phyloP scores from a whole-genome alignment of 2,329 filamentous ascomycete genomes.

The Exserohilum turcica region DNA sequence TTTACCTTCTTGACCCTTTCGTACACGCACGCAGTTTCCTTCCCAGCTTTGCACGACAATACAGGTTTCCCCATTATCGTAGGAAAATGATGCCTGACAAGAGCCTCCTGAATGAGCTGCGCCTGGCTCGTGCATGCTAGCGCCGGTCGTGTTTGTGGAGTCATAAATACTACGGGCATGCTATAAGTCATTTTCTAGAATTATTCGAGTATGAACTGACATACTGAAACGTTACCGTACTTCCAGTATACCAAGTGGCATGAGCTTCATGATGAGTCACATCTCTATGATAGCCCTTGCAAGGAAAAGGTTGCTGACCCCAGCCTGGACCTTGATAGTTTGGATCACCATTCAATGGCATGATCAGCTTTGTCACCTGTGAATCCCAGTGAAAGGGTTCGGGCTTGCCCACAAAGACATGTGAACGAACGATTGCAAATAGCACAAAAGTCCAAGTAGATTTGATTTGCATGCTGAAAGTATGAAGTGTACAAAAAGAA shows the following conservation, averaged over 20 bases:
- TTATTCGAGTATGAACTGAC: not conserved
- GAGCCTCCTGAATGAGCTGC: conserved; percentile 50
- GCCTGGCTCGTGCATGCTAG: conserved; percentile 7
- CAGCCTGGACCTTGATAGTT: conserved; percentile 5
- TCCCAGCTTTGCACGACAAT: conserved; percentile 50
- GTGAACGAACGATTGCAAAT: not conserved
- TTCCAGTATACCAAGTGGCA: conserved; percentile 5
- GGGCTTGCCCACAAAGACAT: conserved; percentile 9
- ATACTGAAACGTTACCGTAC: conserved; percentile 6
- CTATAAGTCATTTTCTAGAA: not conserved
- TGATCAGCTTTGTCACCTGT: conserved; percentile 9
- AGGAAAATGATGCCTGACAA: conserved; percentile 51
- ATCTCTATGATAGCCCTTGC: conserved; percentile 3
- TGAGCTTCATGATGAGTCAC: not conserved
- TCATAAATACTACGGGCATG: conserved; percentile 1
- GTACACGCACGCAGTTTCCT: conserved; percentile 50
- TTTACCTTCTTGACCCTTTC: conserved; percentile 9
- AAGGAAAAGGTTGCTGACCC: conserved; percentile 9
- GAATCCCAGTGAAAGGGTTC: conserved; percentile 1
- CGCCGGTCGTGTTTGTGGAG: conserved; percentile 6
- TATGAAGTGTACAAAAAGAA: not conserved
- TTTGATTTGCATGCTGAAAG: not conserved
- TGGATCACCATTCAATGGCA: conserved; percentile 9
- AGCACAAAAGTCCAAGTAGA: not conserved
- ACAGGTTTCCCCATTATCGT: conserved; percentile 49